Conservation (phyloP, 2,329 filamentous ascomycete species). For the Penicillium sp. region DNA sequence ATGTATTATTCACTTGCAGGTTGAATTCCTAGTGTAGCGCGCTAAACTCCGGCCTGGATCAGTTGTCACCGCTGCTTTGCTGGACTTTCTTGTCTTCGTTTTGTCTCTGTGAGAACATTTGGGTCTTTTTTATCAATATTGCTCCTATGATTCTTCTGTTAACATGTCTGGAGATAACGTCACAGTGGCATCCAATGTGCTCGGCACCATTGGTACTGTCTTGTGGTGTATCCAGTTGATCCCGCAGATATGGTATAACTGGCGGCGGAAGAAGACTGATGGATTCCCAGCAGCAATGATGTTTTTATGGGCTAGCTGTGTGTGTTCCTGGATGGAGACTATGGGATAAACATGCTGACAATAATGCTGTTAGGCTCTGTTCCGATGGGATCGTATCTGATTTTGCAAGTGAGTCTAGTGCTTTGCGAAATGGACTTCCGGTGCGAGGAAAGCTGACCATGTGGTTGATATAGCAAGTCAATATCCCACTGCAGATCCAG, state of each 20-base stretch:
- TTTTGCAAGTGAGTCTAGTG: conserved; percentile 41
- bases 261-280: conserved; percentile 56
- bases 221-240: conserved; percentile 40
- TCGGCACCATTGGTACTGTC: conserved; percentile 41
- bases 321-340: conserved; percentile 7
- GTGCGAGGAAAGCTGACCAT: not conserved
- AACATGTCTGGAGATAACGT: conserved; percentile 18
- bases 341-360: not conserved
- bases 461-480: conserved; percentile 45
- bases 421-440: not conserved
- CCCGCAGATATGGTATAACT: conserved; percentile 57
- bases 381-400: conserved; percentile 50
- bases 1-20: not conserved
- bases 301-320: conserved; percentile 58
- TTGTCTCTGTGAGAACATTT: not conserved
- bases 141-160: too few relatives aligned
- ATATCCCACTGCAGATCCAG: conserved; percentile 51
- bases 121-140: too few relatives aligned
- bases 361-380: conserved; percentile 33
- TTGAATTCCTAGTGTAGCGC: not conserved
- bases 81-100: not conserved
- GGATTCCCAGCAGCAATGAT: conserved; percentile 58
- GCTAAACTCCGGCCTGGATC: not conserved
- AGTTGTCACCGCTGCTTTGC: not conserved
- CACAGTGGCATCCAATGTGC: conserved; percentile 35